Conservation (phyloP, 1,284 basidiomycete genomes). For the Leccinum griseonigrum region DNA sequence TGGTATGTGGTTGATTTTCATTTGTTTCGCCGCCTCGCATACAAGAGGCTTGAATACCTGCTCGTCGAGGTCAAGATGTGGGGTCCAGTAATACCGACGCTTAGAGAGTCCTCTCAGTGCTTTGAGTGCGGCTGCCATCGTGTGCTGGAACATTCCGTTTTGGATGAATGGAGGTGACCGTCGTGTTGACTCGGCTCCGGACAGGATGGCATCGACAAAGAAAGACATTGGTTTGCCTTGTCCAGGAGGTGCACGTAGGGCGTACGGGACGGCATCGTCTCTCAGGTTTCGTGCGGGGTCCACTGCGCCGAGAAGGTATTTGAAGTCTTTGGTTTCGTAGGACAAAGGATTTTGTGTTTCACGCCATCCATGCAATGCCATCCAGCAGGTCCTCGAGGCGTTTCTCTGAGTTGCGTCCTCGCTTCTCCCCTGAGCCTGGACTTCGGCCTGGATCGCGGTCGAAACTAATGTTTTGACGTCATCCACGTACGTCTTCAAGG, state of each 20-base stretch:
- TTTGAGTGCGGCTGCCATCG: background rate
- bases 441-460: background rate
- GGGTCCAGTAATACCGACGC: too few species aligned
- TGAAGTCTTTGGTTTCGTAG: background rate
- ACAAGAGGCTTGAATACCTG: background rate
- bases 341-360: background rate
- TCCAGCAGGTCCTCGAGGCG: background rate
- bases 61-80: too few species aligned
- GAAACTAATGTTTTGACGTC: background rate
- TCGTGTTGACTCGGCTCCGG: background rate
- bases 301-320: background rate
- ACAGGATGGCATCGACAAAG: background rate
- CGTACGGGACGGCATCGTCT: background rate
- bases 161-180: background rate
- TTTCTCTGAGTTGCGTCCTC: background rate
- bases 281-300: background rate
- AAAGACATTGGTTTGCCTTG: background rate
- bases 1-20: background rate
- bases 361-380: background rate
- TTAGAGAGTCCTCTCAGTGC: background rate
- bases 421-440: background rate
- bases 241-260: background rate
- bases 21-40: background rate
- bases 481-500: background rate
- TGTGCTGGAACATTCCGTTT: background rate